Evolutionary conservation across 352 stramenopile species (phyloP), one percentile per base, ranked within the genome.

Genomic region (Globisporangium uncinulatum): DNA sequence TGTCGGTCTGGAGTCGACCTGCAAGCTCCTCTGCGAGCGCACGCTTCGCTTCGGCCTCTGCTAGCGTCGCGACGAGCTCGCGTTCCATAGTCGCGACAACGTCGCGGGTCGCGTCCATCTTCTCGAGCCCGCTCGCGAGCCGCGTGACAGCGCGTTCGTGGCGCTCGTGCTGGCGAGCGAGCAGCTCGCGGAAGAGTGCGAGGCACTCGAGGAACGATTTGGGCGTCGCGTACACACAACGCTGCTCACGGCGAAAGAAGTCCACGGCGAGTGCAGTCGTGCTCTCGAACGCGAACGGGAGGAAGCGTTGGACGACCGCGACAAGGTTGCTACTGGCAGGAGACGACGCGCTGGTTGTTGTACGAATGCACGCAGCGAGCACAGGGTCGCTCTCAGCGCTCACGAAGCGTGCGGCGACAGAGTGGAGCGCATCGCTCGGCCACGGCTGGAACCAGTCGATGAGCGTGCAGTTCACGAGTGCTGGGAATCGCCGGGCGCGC

Each of bases 371-470:
- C 4, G 47, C 36, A 3, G 14, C 29, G 17, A 66, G 41, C 10
- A 29, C 21, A 11, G 63, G 50, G 19, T 73, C 62, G n/a, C 72
- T 61, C 5, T 78, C 70, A 17, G 69, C 56, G 0, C 65, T 65
- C 24, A 98, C 54, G 50, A 97, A 97, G 8, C 80, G 79, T 11
- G 79, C 78, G 5, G 89, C 92, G 34, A 98, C 94, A 6, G 79
- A 96, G 43, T 87, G 87, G 3, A 98, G 71, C 19, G 94, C 94
- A 41, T 98, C 89, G 47, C 87, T 73, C 2, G 95, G 95, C 89
- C 87, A 97, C 50, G 94, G 86, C 51, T 96, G 89, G 59, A 97
- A 97, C 92, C 91, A 97, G 62, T 97, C 89, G 49, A 98, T 98
- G 2, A 87, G 70, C 19, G 92, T 96, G 57, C 90, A 98, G 63